Percentiles rank a stretch among this genome's conserved stretches.
Evolutionary conservation across 129 eudicot genomes (phyloP).

Genomic region (Calendula officinalis): DNA sequence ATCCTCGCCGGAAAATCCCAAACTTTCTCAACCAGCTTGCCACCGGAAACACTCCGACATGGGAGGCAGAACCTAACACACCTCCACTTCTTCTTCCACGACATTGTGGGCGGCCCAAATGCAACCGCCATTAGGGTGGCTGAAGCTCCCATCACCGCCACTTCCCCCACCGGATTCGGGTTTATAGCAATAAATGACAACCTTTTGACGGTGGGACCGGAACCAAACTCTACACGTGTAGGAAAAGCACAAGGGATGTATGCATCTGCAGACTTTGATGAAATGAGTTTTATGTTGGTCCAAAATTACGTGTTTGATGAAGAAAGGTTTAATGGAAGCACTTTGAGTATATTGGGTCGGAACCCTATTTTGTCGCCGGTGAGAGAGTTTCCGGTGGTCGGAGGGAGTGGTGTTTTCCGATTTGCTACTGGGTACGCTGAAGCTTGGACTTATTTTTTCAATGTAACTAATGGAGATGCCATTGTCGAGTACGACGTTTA

Average conservation of each 20-base stretch:
- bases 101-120: slow-evolving; percentile 29
- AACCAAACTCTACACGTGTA: slow-evolving; percentile 31
- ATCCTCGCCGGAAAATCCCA: slow-evolving; percentile 27
- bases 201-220: slow-evolving; percentile 32
- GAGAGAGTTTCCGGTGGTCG: slow-evolving; percentile 45
- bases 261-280: slow-evolving; percentile 30
- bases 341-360: slow-evolving; percentile 42
- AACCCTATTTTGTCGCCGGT: slow-evolving; percentile 24
- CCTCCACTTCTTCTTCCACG: slow-evolving; percentile 37
- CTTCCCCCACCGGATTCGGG: slow-evolving; percentile 30
- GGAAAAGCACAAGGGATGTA: slow-evolving; percentile 46
- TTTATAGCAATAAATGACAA: slow-evolving; percentile 38
- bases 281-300: slow-evolving; percentile 35
- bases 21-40: slow-evolving; percentile 29
- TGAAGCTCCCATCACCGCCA: slow-evolving; percentile 25
- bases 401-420: slow-evolving; percentile 42
- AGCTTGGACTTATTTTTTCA: slow-evolving; percentile 20
- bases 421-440: slow-evolving; percentile 39
- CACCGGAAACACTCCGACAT: slow-evolving; percentile 14
- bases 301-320: slow-evolving; percentile 31
- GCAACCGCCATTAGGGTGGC: slow-evolving; percentile 37
- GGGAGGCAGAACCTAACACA: slow-evolving; percentile 24
- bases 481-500: slow-evolving; percentile 33
- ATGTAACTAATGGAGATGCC: slow-evolving; percentile 28
- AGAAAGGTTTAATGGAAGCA: slow-evolving; percentile 41